A percentile compares a stretch with the other conserved stretches of the same genome.
Evolutionary conservation across 306 rosid genomes (phyloP).

Genomic region (Abrus pulchellus): DNA sequence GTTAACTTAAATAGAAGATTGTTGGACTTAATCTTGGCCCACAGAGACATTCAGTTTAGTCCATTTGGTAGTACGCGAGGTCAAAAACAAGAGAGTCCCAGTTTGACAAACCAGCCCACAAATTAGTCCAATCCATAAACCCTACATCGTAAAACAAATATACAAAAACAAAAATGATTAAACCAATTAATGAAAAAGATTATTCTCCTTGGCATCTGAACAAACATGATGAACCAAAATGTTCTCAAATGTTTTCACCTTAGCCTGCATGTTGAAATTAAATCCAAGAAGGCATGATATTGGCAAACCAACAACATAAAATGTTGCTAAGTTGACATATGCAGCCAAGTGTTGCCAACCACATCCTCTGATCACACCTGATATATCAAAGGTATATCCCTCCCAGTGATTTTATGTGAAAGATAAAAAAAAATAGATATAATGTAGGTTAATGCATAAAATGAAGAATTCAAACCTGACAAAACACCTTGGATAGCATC

Average conservation of each 20-base stretch:
- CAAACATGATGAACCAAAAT: background rate
- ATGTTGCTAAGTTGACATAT: constrained; percentile 69
- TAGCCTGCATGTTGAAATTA: constrained; percentile 58
- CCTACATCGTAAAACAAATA: constrained; percentile 53
- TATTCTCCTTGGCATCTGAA: background rate
- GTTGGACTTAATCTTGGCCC: constrained; percentile 26
- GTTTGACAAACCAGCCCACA: constrained; percentile 73
- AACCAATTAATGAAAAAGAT: background rate
- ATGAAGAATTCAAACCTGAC: constrained; percentile 66
- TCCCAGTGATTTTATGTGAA: background rate
- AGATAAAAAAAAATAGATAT: too few species aligned
- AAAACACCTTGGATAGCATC: constrained; percentile 85
- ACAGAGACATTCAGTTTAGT: constrained; percentile 43
- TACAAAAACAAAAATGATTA: background rate
- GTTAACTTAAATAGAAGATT: constrained; percentile 13
- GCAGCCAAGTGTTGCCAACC: constrained; percentile 83
- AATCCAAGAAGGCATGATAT: constrained; percentile 70
- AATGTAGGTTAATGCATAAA: background rate
- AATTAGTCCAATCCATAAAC: constrained; percentile 86
- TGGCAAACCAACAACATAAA: constrained; percentile 77
- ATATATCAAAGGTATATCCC: constrained; percentile 22
- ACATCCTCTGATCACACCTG: constrained; percentile 90
- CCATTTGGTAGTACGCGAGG: constrained; percentile 58
- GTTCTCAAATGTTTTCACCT: constrained; percentile 50
- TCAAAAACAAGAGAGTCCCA: constrained; percentile 56